Conservation (phyloP, 1,284 basidiomycete genomes). For the Cutaneotrichosporon mucoides region DNA sequence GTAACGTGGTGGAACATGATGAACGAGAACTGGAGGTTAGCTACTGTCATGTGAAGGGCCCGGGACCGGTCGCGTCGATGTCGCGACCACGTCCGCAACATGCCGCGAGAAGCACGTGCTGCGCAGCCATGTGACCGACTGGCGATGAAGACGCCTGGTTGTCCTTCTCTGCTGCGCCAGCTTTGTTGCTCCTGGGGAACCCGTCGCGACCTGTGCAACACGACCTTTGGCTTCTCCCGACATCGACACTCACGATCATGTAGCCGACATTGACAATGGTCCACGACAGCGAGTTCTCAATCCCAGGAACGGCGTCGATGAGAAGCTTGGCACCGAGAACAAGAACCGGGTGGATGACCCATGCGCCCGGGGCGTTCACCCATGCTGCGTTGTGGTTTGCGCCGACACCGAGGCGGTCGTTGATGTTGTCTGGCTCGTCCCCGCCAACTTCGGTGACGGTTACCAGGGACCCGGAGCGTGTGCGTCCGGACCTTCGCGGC, state of each 20-base stretch:
- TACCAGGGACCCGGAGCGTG: slow-evolving; percentile 55
- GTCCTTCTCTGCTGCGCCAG: too few relatives aligned
- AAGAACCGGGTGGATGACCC: slow-evolving; percentile 94
- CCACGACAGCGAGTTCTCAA: slow-evolving; percentile 93
- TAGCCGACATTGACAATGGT: slow-evolving; percentile 90
- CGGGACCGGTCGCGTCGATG: too few relatives aligned
- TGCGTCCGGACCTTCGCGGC: slow-evolving; percentile 11
- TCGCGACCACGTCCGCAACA: too few relatives aligned
- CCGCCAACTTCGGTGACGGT: slow-evolving; percentile 84
- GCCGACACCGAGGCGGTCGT: slow-evolving; percentile 71
- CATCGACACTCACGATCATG: slow-evolving; percentile 67
- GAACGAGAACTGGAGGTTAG: slow-evolving; percentile 69
- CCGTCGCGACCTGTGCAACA: too few relatives aligned
- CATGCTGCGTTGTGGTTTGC: slow-evolving; percentile 93
- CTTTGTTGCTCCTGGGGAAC: too few relatives aligned
- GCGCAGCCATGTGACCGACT: too few relatives aligned
- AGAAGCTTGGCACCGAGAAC: slow-evolving; percentile 86
- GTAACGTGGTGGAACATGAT: slow-evolving; percentile 99
- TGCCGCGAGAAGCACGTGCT: too few relatives aligned
- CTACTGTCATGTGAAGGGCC: too few relatives aligned
- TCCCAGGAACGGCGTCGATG: slow-evolving; percentile 89
- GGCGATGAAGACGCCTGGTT: too few relatives aligned
- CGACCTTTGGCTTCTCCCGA: neutral
- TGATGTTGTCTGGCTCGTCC: slow-evolving; percentile 68
- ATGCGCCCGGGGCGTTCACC: slow-evolving; percentile 98